phyloP scores from a whole-genome alignment of 192 early-diverging fungal genomes.

The Coemansia sp. region DNA sequence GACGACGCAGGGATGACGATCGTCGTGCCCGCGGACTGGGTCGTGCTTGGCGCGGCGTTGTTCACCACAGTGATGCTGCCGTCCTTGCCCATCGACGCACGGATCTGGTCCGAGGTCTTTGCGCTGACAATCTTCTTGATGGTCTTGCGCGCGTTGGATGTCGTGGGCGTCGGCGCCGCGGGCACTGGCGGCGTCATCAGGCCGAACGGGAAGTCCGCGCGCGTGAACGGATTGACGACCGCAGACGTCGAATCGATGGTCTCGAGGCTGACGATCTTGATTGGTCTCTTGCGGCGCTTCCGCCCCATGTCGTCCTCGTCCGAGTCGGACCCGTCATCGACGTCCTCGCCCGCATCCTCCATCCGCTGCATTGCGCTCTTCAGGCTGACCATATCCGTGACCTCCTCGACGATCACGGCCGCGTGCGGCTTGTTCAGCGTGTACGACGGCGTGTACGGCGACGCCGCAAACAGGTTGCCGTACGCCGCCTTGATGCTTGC shows the following conservation, averaged over 20 bases:
- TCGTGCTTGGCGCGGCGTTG: constrained; percentile 11
- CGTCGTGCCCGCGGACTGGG: constrained; percentile 18
- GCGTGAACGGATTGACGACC: constrained; percentile 44
- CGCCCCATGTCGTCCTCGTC: constrained; percentile 42
- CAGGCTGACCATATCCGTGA: constrained; percentile 40
- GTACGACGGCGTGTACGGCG: constrained; percentile 47
- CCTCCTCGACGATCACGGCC: constrained; percentile 44
- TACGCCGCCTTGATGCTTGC: constrained; percentile 50
- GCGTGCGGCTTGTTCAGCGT: constrained; percentile 50
- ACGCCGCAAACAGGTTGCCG: constrained; percentile 44
- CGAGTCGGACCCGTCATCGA: constrained; percentile 6
- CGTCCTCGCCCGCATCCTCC: constrained; percentile 41
- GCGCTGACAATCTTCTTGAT: constrained; percentile 26
- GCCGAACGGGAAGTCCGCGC: constrained; percentile 47
- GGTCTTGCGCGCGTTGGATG: constrained; percentile 28
- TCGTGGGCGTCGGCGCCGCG: constrained; percentile 3
- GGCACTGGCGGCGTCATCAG: constrained; percentile 29
- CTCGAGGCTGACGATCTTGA: constrained; percentile 39
- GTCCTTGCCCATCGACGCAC: constrained; percentile 45
- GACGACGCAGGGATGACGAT: constrained; percentile 36
- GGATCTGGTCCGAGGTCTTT: constrained; percentile 16
- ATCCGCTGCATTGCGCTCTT: constrained; percentile 43
- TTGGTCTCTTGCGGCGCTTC: constrained; percentile 28
- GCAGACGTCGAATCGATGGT: constrained; percentile 40
- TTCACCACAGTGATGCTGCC: constrained; percentile 39